phyloP scores from a whole-genome alignment of 352 stramenopile genomes.

The Elongisporangium senticosum region DNA sequence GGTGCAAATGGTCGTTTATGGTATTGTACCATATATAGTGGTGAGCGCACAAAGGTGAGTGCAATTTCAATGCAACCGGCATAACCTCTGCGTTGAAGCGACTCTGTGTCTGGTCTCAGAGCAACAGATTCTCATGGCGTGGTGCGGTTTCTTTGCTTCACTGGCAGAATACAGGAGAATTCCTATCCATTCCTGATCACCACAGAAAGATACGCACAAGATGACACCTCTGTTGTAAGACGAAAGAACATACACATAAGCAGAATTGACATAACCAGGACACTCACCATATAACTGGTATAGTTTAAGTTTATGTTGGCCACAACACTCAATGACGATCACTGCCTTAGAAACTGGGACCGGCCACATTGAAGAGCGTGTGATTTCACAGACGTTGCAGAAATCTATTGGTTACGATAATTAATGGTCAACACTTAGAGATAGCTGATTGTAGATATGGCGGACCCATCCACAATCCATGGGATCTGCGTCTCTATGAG shows the following conservation, averaged over 20 bases:
- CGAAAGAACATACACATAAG: neutral
- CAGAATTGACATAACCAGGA: neutral
- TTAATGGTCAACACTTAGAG: neutral
- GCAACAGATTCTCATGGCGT: too few species aligned
- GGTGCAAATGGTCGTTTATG: neutral
- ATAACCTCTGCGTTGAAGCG: neutral
- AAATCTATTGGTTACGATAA: neutral
- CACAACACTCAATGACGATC: neutral
- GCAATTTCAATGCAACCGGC: neutral
- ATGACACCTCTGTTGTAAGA: too few species aligned
- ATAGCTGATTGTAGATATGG: neutral
- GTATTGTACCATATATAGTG: neutral
- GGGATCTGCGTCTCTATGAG: neutral
- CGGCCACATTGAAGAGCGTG: neutral
- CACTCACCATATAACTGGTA: neutral
- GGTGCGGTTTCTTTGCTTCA: too few species aligned
- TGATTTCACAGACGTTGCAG: neutral
- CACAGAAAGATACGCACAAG: too few species aligned
- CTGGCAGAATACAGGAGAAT: too few species aligned
- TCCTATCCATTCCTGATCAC: too few species aligned
- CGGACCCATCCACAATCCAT: conserved; percentile 8
- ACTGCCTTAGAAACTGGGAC: neutral
- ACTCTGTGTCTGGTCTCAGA: neutral
- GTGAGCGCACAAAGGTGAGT: neutral
- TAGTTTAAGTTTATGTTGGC: too few species aligned